phyloP scores from a whole-genome alignment of 257 asterid species.

The Knoxia roxburghii region DNA sequence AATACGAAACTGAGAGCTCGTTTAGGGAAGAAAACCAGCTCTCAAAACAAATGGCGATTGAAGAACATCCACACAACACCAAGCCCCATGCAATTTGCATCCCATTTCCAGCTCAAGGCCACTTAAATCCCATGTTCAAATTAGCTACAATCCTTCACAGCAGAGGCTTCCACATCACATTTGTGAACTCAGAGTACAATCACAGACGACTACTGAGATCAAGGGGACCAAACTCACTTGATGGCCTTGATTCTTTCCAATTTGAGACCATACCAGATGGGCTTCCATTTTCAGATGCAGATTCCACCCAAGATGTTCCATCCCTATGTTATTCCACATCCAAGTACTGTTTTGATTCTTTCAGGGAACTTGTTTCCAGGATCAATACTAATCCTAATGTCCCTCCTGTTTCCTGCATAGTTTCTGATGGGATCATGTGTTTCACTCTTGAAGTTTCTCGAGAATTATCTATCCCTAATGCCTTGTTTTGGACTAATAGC shows the following conservation, averaged over 20 bases:
- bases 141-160: conserved; percentile 27
- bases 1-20: too few species aligned
- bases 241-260: conserved; percentile 14
- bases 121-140: conserved; percentile 33
- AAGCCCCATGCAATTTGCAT: conserved; percentile 26
- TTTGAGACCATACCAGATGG: conserved; percentile 31
- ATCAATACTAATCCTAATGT: not conserved
- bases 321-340: conserved; percentile 20
- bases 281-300: conserved; percentile 21
- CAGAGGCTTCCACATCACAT: conserved; percentile 33
- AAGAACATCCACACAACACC: not conserved
- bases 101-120: conserved; percentile 38
- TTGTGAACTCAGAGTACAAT: conserved; percentile 27
- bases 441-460: conserved; percentile 15
- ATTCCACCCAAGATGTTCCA: conserved; percentile 17
- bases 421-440: conserved; percentile 25
- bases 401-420: conserved; percentile 21
- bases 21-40: not conserved
- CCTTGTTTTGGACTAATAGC: conserved; percentile 19
- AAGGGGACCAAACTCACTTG: not conserved
- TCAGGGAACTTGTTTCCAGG: conserved; percentile 14
- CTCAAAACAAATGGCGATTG: not conserved
- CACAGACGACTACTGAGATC: conserved; percentile 18
- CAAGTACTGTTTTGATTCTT: conserved; percentile 19
- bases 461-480: conserved; percentile 18